Base-by-base conservation (phyloP, 1,284 basidiomycete genomes). In the Papiliotrema flavescens region DNA sequence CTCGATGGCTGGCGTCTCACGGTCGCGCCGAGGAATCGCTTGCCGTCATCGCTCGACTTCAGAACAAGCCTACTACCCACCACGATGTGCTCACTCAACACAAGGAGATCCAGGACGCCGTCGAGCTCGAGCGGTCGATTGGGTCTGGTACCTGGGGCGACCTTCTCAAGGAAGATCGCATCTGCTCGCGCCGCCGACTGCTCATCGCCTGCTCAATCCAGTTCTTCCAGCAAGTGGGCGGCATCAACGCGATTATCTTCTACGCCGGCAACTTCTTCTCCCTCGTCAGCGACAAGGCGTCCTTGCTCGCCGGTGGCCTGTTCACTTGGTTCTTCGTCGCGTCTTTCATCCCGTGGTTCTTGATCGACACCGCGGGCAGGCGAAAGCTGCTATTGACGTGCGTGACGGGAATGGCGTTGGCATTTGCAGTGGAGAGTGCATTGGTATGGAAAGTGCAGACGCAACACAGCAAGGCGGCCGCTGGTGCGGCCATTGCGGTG, bases 131-230 rank as follows among this genome's bases (percentile, higher is more conserved):
- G 54, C 57, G 56, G 36, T 40, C 54, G 3, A 39, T 64, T 13
- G 65, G 65, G 41, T 57, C 57, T 17, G 64, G 64, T 3, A 56
- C 54, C 19, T 76, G 69, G 68, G 42, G 43, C 24, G 64, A 67
- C 39, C 57, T 75, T 22, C 64, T 74, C 40, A 51, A 56, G 34
- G 55, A 65, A 26, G 73, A 70, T 54, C 57, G 63, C 43, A 53
- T 69, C 35, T 60, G 62, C 19, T 69, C 66, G 17, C 60, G 69
- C 22, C 58, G 64, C 34, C 63, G 75, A 19, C 60, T 76, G 9
- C 52, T 71, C 26, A 75, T 75, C 50, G 70, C 69, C 14, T 75
- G 70, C 51, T 65, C 67, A 5, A 70, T 76, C 48, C 74, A 75
- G 55, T 71, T 70, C 56, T 69, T 67, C 54, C 75, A 75, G 55